Percentiles rank a stretch among this genome's conserved stretches.
Evolutionary conservation across 2,329 filamentous ascomycete species (phyloP).

Genomic region (Cordyceps fumosorosea): DNA sequence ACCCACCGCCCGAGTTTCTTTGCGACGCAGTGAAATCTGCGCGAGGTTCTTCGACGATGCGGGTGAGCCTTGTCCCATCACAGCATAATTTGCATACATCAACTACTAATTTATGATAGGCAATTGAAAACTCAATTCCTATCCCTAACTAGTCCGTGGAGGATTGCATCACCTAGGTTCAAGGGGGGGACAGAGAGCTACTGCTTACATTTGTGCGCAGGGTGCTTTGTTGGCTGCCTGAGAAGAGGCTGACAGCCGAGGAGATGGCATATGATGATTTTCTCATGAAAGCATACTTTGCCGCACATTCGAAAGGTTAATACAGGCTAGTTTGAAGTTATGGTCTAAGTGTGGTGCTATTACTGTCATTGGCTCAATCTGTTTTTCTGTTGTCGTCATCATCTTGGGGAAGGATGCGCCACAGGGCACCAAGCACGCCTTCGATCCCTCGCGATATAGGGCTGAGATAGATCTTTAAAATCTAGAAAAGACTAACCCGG

Average conservation of each 20-base stretch:
- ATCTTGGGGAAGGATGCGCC: too few species aligned
- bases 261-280: slow-evolving; percentile 17
- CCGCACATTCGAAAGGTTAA: neutral
- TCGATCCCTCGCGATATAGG: too few species aligned
- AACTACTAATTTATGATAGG: slow-evolving; percentile 14
- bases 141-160: slow-evolving; percentile 21
- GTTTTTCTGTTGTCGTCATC: too few species aligned
- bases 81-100: neutral
- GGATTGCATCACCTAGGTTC: slow-evolving; percentile 15
- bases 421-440: too few species aligned
- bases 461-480: too few species aligned
- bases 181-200: slow-evolving; percentile 18
- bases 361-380: too few species aligned
- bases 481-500: too few species aligned
- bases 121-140: slow-evolving; percentile 21
- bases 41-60: neutral
- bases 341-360: neutral
- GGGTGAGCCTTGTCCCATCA: neutral
- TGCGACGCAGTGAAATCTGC: slow-evolving; percentile 1
- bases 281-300: slow-evolving; percentile 4
- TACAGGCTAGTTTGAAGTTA: neutral
- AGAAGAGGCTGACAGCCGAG: slow-evolving; percentile 20
- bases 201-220: slow-evolving; percentile 18
- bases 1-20: slow-evolving; percentile 13
- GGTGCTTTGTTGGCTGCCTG: slow-evolving; percentile 20